Evolutionary conservation across 2,329 filamentous ascomycete species (phyloP).

Genomic region (Macrophomina phaseolina): DNA sequence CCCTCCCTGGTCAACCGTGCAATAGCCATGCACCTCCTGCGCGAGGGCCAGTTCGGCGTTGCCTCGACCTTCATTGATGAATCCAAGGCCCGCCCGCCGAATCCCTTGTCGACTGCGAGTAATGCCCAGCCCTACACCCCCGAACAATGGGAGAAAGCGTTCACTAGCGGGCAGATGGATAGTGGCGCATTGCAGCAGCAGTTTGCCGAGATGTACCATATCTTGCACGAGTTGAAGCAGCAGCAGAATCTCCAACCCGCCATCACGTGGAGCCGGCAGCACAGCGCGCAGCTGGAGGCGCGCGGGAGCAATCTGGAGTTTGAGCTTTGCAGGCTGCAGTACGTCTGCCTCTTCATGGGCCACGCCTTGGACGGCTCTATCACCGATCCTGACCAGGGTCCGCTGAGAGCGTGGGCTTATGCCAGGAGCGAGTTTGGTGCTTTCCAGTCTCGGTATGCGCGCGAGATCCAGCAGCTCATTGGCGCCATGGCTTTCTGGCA

Average conservation of each 20-base stretch:
- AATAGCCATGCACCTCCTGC: constrained; percentile 93
- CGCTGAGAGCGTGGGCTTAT: constrained; percentile 73
- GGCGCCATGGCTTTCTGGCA: constrained; percentile 79
- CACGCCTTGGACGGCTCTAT: constrained; percentile 60
- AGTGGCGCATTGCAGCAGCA: constrained; percentile 74
- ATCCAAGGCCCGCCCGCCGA: constrained; percentile 56
- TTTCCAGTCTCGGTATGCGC: constrained; percentile 76
- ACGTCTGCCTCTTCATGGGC: constrained; percentile 83
- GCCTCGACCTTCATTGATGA: constrained; percentile 85
- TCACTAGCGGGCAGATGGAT: constrained; percentile 48
- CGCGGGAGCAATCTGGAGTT: constrained; percentile 94
- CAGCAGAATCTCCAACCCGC: constrained; percentile 77
- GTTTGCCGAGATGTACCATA: constrained; percentile 89
- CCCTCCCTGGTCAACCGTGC: constrained; percentile 84
- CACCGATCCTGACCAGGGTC: constrained; percentile 56
- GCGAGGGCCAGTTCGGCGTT: constrained; percentile 90
- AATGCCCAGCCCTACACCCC: constrained; percentile 42
- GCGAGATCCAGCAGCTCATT: constrained; percentile 81
- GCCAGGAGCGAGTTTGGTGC: constrained; percentile 74
- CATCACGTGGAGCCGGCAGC: constrained; percentile 81
- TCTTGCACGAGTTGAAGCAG: constrained; percentile 77
- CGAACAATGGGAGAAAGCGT: constrained; percentile 54
- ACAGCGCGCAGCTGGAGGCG: constrained; percentile 73
- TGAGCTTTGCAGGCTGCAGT: constrained; percentile 88
- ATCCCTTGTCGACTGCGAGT: constrained; percentile 44